These are phyloP conservation scores for Neofusicoccum parvum DNA, from an alignment of 2,329 filamentous ascomycete genomes.

Conservation along the genomic window DNA sequence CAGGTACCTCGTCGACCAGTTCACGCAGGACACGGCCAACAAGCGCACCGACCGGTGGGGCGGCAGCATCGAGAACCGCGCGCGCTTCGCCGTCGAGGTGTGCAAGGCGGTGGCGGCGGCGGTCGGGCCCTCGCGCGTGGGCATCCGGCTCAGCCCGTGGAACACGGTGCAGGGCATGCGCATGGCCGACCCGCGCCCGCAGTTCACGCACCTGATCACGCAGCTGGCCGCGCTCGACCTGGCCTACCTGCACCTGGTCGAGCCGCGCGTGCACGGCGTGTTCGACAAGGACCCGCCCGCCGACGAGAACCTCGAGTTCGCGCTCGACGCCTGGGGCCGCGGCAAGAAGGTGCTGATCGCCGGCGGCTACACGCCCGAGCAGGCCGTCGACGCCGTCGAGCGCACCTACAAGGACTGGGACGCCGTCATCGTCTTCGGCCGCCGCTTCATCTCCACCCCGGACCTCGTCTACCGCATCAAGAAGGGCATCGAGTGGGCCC, in stretches of 20 bases:
- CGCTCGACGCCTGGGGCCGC: slow-evolving; percentile 29
- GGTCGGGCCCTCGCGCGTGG: slow-evolving; percentile 56
- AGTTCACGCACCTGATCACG: slow-evolving; percentile 61
- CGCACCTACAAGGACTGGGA: slow-evolving; percentile 47
- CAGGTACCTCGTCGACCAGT: slow-evolving; percentile 68
- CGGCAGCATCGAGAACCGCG: slow-evolving; percentile 54
- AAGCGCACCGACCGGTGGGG: slow-evolving; percentile 53
- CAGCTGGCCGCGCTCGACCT: slow-evolving; percentile 56
- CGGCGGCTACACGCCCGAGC: slow-evolving; percentile 45
- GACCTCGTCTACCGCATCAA: slow-evolving; percentile 51
- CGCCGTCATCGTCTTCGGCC: slow-evolving; percentile 51
- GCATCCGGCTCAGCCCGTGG: slow-evolving; percentile 63
- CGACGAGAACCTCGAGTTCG: slow-evolving; percentile 29
- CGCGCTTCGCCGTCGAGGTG: slow-evolving; percentile 57
- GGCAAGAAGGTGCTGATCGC: slow-evolving; percentile 41
- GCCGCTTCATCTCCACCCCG: slow-evolving; percentile 53
- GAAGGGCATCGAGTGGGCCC: slow-evolving; percentile 45
- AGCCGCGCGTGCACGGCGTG: slow-evolving; percentile 54
- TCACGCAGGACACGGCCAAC: slow-evolving; percentile 62
- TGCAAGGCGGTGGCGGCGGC: slow-evolving; percentile 53
- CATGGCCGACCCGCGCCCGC: slow-evolving; percentile 63
- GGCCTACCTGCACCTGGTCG: slow-evolving; percentile 64
- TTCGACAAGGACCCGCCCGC: slow-evolving; percentile 29
- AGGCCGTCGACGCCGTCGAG: slow-evolving; percentile 39
- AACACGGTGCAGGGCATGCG: slow-evolving; percentile 64